Conservation (phyloP, 768 basidiomycete genomes). For the Suillus tomentosus region DNA sequence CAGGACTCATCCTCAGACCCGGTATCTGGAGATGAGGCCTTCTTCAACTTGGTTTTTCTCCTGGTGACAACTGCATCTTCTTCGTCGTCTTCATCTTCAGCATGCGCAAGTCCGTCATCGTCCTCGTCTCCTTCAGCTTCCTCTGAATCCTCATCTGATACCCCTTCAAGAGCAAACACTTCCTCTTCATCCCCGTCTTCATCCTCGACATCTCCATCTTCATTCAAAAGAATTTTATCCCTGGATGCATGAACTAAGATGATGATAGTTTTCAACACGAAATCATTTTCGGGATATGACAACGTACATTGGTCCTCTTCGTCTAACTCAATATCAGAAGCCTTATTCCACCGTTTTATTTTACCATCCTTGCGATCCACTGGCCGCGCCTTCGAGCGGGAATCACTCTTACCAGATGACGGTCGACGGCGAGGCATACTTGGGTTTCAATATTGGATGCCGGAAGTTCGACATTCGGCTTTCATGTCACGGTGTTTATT, state of each 20-base stretch:
- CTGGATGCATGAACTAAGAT: slow-evolving; percentile 66
- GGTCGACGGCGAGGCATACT: slow-evolving; percentile 50
- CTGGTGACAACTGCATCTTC: slow-evolving; percentile 17
- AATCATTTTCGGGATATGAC: slow-evolving; percentile 52
- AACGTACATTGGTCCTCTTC: slow-evolving; percentile 78
- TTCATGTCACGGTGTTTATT: too few relatives aligned
- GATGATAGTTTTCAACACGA: slow-evolving; percentile 64
- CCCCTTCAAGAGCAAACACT: slow-evolving; percentile 72
- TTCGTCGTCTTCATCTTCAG: slow-evolving; percentile 28
- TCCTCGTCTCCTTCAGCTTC: slow-evolving; percentile 31
- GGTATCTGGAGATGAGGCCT: slow-evolving; percentile 21
- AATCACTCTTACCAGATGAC: slow-evolving; percentile 35
- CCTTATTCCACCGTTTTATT: slow-evolving; percentile 67
- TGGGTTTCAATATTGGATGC: neutral
- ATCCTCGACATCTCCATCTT: slow-evolving; percentile 48
- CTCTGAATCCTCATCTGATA: slow-evolving; percentile 53
- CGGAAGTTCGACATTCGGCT: too few relatives aligned
- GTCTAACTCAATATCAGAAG: slow-evolving; percentile 70
- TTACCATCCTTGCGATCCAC: slow-evolving; percentile 52
- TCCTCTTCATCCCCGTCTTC: slow-evolving; percentile 72
- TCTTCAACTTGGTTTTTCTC: slow-evolving; percentile 19
- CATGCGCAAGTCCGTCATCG: slow-evolving; percentile 22
- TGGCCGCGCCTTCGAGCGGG: slow-evolving; percentile 43
- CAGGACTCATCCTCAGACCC: slow-evolving; percentile 68
- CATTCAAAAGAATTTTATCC: slow-evolving; percentile 79